Base-by-base conservation (phyloP, 139 green algal species). In the Zygnema cylindricum region DNA sequence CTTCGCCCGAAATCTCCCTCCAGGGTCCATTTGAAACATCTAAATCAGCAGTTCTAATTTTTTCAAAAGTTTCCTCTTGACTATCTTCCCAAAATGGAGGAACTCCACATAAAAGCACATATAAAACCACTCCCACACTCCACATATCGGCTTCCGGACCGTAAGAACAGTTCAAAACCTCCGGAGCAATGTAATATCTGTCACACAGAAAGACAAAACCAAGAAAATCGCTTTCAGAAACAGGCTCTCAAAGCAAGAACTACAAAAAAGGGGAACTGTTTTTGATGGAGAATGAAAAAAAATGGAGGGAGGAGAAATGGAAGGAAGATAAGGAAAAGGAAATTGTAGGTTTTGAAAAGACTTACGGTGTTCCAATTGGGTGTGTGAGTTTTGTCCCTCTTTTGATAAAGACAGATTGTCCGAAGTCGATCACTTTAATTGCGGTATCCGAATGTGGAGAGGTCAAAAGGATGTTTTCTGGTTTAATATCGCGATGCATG, bases 361-460 rank as follows among this genome's bases (percentile, higher is more conserved):
- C 49, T 63, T 16, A 63, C 30, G 95, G 95, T 21, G 94, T 97
- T 35, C 95, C 95, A 0, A 94, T 94, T 3, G 90, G 43, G 3
- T 90, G 41, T 1, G 85, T 86, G 32, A 83, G 81, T 1, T 79
- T 41, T 16, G 16, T 79, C 36, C 71, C 71, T 11, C 11, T 7
- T 43, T 16, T 79, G 71, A 96, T 78, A 57, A 79, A 79, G 7
- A 43, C 71, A 43, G 36, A 54, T 41, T 41, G 93, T 1, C 97
- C 97, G 94, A 98, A 98, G 92, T 98, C 96, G 1, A 96, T 95
- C 69, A 98, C 96, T 90, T 98, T 98, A 42, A 98, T 94, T 75
- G 96, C 94, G 76, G 93, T 93, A 30, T 94, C 93, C 11, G 90
- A 87, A 91, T 98, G 96, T 22, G 41, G 30, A 3, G 77, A 84